Base-by-base conservation (phyloP, 192 early-diverging fungal genomes). In the Backusella circina region DNA sequence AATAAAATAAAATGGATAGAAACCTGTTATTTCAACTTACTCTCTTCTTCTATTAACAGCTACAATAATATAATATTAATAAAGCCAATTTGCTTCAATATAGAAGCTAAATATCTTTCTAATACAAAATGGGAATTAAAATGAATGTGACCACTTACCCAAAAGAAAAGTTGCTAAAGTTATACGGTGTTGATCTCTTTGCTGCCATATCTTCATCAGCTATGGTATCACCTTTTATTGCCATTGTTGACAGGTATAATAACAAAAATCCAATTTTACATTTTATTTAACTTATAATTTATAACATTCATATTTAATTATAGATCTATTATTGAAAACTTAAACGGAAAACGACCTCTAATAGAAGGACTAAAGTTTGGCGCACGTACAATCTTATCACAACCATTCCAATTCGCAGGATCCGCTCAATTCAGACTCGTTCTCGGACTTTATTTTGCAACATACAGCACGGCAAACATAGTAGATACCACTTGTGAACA, bases 311-410 rank as follows among this genome's bases (percentile, higher is more conserved):
- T 32, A 47, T 12, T 23, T n/a, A 18, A 32, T 41, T 33, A 10
- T 13, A 86, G 83, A 75, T 80, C 83, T 13, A 84, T 86, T 35
- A 84, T 86, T 51, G 85, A 84, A 75, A 84, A 84, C 38, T 37
- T 79, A 3, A 81, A 80, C 68, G 85, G 85, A 47, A 82, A 77
- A 47, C 77, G 73, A 4, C 39, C 81, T 31, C 33, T 84, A 37
- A 37, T 38, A 1, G 21, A 31, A n/a, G 80, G 83, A 16, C 21
- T 86, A 26, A 78, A 73, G 30, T 65, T 68, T 21, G 85, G 85
- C 5, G 51, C 75, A 2, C 28, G 38, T 13, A 15, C 37, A 8
- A 18, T 86, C 0, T 13, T 86, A 5, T 69, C 71, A 1, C 47
- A 65, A 31, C 85, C 85, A 41, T 70, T 72, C 10, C 50, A 32